Base-by-base conservation (phyloP, 2,329 filamentous ascomycete genomes). In the Aureobasidium namibiae region DNA sequence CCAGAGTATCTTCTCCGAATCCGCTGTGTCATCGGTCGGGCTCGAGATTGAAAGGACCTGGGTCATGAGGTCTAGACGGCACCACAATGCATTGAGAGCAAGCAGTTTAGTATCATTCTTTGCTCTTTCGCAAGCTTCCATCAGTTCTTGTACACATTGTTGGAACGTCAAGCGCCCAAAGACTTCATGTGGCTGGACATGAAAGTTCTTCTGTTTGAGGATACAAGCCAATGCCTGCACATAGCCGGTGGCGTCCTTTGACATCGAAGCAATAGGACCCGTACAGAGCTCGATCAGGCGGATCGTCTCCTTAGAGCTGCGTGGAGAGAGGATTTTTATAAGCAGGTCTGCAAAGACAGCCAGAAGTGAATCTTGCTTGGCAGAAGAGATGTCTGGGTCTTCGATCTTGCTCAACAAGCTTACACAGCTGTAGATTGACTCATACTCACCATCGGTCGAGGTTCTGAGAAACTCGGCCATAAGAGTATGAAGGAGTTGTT, bases 1-100 rank as follows among this genome's bases (percentile, higher is more conserved):
- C 89, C 90, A 95, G 1, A 95, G 78, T 13, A 76, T 77, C 42
- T 77, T 75, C 16, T 86, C 85, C 4, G 89, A 23, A 10, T 33
- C 16, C 56, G 2, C 46, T n/a, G 10, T 38, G 29, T 18, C 13
- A 5, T 13, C 29, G 2, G 3, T 11, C 10, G 46, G 39, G 9
- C 5, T 21, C 7, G 31, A 53, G 10, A 44, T 18, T 9, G 46
- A 38, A n/a, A 45, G 18, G 5, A 59, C n/a, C 8, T 45, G 8
- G 11, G 45, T 33, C 10, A 39, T 21, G 10, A 57, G 42, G 9
- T 48, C 33, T 13, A 57, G 4, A 9, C 54, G 54, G 26, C 42
- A 48, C 8, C 14, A n/a, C 16, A 57, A 24, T 16, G 31, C 42
- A 6, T 23, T 1, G 8, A 6, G 4, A 14, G 7, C 18, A 21